Evolutionary conservation across 306 rosid genomes (phyloP).

Genomic region (Begonia peltatifolia): DNA sequence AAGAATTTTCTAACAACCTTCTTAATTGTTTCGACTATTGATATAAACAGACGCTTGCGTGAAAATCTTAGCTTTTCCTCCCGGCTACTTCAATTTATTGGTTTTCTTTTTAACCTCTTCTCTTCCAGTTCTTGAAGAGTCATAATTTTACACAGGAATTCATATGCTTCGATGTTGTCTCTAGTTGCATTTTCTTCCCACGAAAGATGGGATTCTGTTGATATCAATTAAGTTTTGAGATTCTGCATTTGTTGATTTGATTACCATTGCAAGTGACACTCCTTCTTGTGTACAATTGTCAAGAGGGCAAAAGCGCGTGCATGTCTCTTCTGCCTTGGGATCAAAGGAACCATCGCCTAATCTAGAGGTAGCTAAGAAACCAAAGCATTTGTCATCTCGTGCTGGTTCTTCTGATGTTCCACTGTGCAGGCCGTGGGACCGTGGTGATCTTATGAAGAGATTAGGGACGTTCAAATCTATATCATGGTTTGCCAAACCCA

Average conservation of each 20-base stretch:
- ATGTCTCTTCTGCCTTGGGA: slow-evolving; percentile 39
- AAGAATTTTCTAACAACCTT: too few relatives aligned
- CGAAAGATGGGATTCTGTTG: too few relatives aligned
- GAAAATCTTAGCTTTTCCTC: not conserved
- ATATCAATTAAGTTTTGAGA: too few relatives aligned
- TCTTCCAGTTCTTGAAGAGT: too few relatives aligned
- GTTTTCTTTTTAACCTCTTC: not conserved
- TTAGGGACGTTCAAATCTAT: slow-evolving; percentile 84
- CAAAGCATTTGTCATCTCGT: slow-evolving; percentile 21
- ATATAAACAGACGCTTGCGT: not conserved
- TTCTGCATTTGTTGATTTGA: not conserved
- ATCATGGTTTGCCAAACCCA: slow-evolving; percentile 92
- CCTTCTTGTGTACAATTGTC: slow-evolving; percentile 28
- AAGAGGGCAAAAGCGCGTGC: slow-evolving; percentile 44
- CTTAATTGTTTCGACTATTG: not conserved
- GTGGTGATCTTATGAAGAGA: slow-evolving; percentile 68
- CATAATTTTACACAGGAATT: too few relatives aligned
- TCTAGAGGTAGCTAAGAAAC: slow-evolving; percentile 23
- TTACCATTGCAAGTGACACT: slow-evolving; percentile 12
- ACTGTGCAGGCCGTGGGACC: slow-evolving; percentile 85
- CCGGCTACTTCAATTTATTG: not conserved
- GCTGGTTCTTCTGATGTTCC: slow-evolving; percentile 19
- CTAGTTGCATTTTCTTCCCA: too few relatives aligned
- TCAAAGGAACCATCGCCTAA: slow-evolving; percentile 26
- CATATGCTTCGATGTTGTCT: too few relatives aligned